These are phyloP conservation scores for Pseudogymnoascus sp. DNA, from an alignment of 2,329 filamentous ascomycete species.

Conservation along the genomic window DNA sequence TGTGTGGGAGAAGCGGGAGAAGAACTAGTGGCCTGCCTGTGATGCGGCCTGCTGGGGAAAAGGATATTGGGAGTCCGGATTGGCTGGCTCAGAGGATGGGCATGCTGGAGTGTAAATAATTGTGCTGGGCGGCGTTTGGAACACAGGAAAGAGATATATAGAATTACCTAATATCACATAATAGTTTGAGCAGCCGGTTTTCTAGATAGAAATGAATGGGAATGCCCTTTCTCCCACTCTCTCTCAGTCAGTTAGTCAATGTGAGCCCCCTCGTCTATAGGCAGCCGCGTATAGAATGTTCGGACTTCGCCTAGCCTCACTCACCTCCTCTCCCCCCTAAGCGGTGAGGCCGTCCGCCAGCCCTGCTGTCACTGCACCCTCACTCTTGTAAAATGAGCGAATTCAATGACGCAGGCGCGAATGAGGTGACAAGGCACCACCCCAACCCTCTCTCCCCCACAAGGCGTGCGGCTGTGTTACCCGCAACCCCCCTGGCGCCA, in stretches of 20 bases:
- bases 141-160: background rate
- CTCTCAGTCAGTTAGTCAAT: background rate
- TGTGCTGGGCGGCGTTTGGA: background rate
- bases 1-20: conserved; percentile 63
- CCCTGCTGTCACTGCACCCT: background rate
- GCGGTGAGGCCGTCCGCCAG: background rate
- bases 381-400: background rate
- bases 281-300: background rate
- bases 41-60: background rate
- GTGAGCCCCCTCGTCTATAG: background rate
- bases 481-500: background rate
- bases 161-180: background rate
- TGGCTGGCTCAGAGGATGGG: background rate
- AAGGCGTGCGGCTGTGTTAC: background rate
- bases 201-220: background rate
- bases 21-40: conserved; percentile 13
- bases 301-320: background rate
- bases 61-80: background rate
- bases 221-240: background rate
- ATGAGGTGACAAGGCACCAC: background rate
- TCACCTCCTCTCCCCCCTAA: background rate
- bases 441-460: background rate
- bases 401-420: background rate
- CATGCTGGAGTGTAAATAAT: background rate
- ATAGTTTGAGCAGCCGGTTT: background rate